Conservation (phyloP, 495 filamentous ascomycete genomes). For the Bathelium albidoporum region DNA sequence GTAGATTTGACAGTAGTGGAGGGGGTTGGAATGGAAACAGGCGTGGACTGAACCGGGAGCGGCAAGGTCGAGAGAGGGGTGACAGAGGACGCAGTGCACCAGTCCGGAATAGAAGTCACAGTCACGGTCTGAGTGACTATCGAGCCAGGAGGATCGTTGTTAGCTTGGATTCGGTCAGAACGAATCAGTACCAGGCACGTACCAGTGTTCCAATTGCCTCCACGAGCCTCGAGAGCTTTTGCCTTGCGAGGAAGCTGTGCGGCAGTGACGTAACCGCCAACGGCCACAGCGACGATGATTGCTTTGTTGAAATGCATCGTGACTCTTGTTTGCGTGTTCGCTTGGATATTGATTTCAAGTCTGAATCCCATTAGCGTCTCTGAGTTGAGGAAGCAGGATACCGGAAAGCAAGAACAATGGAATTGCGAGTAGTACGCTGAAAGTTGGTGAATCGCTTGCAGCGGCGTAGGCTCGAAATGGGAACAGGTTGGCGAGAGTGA, state of each 20-base stretch:
- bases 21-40: background rate
- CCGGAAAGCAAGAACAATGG: background rate
- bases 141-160: background rate
- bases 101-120: background rate
- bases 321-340: background rate
- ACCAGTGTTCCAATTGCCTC: background rate
- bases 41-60: background rate
- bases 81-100: background rate
- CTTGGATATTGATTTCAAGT: background rate
- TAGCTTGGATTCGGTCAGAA: background rate
- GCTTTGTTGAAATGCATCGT: background rate
- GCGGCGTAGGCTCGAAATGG: background rate
- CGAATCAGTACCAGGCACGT: background rate
- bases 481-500: background rate
- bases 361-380: background rate
- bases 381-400: no score
- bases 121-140: background rate
- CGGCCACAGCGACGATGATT: background rate
- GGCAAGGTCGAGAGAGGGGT: background rate
- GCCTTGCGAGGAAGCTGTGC: background rate
- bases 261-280: background rate
- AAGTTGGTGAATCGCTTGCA: no score
- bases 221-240: background rate
- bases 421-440: background rate
- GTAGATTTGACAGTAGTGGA: background rate